phyloP scores from a whole-genome alignment of 2,329 filamentous ascomycete species.

The Botrytis deweyae region DNA sequence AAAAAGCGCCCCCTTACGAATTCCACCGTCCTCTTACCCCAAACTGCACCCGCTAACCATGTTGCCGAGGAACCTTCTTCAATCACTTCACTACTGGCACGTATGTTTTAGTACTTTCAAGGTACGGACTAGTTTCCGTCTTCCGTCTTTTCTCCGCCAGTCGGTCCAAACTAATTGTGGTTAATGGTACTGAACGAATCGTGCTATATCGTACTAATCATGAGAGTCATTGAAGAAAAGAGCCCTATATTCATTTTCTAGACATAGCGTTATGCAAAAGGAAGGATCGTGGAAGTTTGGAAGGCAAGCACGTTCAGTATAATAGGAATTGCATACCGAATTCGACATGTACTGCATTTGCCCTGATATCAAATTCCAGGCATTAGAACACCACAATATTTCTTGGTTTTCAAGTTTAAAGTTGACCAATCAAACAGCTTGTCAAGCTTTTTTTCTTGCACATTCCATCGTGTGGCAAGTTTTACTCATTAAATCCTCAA shows the following conservation, averaged over 20 bases:
- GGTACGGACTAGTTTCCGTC: not conserved
- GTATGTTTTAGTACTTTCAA: not conserved
- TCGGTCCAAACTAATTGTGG: not conserved
- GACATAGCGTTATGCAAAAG: not conserved
- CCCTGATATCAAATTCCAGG: not conserved
- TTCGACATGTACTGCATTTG: not conserved
- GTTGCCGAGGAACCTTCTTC: not conserved
- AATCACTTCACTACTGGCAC: not conserved
- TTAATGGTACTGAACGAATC: not conserved
- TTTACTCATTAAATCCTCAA: not conserved
- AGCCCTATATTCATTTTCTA: not conserved
- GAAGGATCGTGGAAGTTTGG: constrained; percentile 2
- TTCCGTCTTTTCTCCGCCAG: not conserved
- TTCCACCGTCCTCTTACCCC: not conserved
- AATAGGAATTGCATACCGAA: not conserved
- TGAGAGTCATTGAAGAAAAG: not conserved
- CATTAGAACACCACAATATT: not conserved
- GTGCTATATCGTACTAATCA: not conserved
- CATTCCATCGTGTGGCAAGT: constrained; percentile 1
- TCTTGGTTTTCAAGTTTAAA: not conserved
- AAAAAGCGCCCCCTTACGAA: not conserved
- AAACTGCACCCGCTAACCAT: not conserved
- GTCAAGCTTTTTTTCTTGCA: not conserved
- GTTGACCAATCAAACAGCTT: not conserved
- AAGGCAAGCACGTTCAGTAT: not conserved